Evolutionary conservation across 495 filamentous ascomycete species (phyloP), one percentile per base, ranked within the genome.

Genomic region (Halenospora varia): DNA sequence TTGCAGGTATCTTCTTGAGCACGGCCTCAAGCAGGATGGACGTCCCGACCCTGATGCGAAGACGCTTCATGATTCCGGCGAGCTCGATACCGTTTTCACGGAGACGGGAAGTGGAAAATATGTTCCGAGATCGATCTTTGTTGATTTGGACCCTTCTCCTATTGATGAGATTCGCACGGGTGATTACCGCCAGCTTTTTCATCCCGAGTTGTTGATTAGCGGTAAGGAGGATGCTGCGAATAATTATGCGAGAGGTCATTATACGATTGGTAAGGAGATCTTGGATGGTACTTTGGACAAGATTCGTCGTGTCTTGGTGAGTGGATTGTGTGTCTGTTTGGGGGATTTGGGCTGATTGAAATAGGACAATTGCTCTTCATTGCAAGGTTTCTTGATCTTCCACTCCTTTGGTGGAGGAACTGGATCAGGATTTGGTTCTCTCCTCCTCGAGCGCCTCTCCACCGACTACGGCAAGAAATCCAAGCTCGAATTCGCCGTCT

Each of bases 171-270:
- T 96, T 72, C 86, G 90, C 45, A 92, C 87, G 55, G 90, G 90
- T 66, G 62, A 68, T 61, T 93, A 92, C 73, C 87, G 89, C 56
- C 83, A 92, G 65, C 86, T 96, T 39, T 96, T 96, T 77, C 90
- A 94, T 71, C 90, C 90, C 24, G 90, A 94, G 74, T 77, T 87
- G 62, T 71, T 96, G 73, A 89, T 96, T 68, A 92, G 85, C 70
- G 90, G 90, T 60, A 96, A 96, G 75, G 90, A 96, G 73, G 90
- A 96, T 82, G 90, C 90, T 55, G 89, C 90, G 68, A 96, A 95
- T 74, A 96, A 96, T 81, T 96, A 96, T 77, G 90, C 90, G 62
- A 88, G 90, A 77, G 90, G 90, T 60, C 90, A 96, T 73, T 96
- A 96, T 72, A 96, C 90, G 48, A 86, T 94, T 63, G 90, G 90